Evolutionary conservation across 2,329 filamentous ascomycete species (phyloP).

Genomic region (Magnaporthales sp.): DNA sequence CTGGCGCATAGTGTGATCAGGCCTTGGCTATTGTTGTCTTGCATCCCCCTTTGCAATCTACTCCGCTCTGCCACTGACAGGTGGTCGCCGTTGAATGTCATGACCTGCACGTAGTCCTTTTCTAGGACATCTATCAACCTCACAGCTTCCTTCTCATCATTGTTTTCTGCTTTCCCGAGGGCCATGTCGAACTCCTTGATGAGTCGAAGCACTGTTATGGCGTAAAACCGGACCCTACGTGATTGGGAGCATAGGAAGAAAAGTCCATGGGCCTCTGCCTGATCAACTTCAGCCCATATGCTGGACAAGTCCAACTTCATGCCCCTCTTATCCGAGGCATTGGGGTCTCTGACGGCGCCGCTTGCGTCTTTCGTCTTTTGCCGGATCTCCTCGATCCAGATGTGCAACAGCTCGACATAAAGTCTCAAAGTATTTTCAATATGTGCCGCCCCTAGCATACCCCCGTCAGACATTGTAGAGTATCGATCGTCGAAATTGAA

Average conservation of each 20-base stretch:
- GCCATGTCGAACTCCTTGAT: constrained; percentile 91
- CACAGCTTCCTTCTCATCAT: constrained; percentile 43
- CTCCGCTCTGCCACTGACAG: constrained; percentile 88
- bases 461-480: constrained; percentile 94
- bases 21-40: constrained; percentile 73
- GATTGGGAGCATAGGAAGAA: constrained; percentile 98
- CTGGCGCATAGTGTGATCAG: constrained; percentile 92
- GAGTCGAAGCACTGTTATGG: constrained; percentile 82
- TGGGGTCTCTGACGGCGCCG: constrained; percentile 45
- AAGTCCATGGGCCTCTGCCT: constrained; percentile 90
- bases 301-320: constrained; percentile 77
- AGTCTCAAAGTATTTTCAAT: constrained; percentile 90
- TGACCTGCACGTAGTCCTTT: constrained; percentile 76
- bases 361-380: constrained; percentile 71
- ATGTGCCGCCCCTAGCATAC: constrained; percentile 87
- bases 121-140: constrained; percentile 90
- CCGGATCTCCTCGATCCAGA: constrained; percentile 96
- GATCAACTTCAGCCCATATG: constrained; percentile 88
- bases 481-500: constrained; percentile 98
- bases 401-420: constrained; percentile 87
- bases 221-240: constrained; percentile 76
- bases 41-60: constrained; percentile 80
- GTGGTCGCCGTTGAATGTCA: constrained; percentile 88
- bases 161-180: constrained; percentile 56
- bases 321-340: constrained; percentile 56